Conservation (phyloP, 2,329 filamentous ascomycete genomes). For the Cercospora citrullina region DNA sequence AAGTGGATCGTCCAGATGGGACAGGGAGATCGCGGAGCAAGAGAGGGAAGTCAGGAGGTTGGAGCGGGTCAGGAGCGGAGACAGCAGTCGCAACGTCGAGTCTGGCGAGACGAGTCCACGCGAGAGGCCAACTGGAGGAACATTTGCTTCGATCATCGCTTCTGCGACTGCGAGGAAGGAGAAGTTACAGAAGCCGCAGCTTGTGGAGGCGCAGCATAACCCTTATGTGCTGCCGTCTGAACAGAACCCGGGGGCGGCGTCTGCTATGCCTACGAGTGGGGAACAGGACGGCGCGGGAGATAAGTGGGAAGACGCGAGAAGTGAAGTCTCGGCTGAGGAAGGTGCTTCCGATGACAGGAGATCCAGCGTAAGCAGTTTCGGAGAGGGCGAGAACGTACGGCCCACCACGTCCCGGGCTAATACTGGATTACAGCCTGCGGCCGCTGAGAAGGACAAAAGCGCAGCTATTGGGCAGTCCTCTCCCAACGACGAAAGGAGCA, state of each 20-base stretch:
- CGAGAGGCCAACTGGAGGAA: background rate
- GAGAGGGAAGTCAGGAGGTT: slow-evolving; percentile 18
- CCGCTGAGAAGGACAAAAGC: background rate
- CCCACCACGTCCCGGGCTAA: background rate
- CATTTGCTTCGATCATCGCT: slow-evolving; percentile 13
- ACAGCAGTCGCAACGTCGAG: background rate
- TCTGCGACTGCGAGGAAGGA: slow-evolving; percentile 12
- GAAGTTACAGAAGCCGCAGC: slow-evolving; percentile 1
- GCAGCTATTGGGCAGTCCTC: background rate
- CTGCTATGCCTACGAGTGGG: background rate
- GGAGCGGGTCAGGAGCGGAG: slow-evolving; percentile 5
- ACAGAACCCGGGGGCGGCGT: background rate
- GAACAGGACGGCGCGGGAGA: background rate
- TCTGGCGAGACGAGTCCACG: background rate
- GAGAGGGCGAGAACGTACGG: slow-evolving; percentile 5
- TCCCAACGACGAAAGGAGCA: background rate
- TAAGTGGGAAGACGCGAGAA: slow-evolving; percentile 24
- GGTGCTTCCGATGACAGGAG: slow-evolving; percentile 18
- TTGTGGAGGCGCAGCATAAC: slow-evolving; percentile 15
- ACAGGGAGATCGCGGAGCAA: slow-evolving; percentile 18
- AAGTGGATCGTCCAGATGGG: background rate
- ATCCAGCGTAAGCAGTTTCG: slow-evolving; percentile 35
- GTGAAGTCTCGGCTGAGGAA: slow-evolving; percentile 30
- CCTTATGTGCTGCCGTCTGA: slow-evolving; percentile 18
- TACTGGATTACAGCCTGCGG: background rate